A percentile compares a stretch with the other conserved stretches of the same genome.
Evolutionary conservation across 2,329 filamentous ascomycete species (phyloP).

Genomic region (Colletotrichum sp.): DNA sequence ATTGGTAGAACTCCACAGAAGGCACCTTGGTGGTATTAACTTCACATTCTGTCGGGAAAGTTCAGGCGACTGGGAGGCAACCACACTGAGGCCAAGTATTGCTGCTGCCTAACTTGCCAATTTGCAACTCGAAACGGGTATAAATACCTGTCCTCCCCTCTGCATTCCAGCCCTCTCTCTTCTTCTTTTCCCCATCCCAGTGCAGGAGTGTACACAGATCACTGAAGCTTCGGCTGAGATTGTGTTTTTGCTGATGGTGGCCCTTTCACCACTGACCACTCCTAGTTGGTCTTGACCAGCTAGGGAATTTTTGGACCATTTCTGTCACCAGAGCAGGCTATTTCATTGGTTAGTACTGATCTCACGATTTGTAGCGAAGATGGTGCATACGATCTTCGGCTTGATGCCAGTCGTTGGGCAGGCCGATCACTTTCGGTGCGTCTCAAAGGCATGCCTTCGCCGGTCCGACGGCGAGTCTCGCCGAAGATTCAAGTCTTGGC

Average conservation of each 20-base stretch:
- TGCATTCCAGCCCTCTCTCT: slow-evolving; percentile 18
- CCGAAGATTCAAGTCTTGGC: not conserved
- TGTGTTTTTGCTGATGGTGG: slow-evolving; percentile 90
- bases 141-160: not conserved
- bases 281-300: slow-evolving; percentile 69
- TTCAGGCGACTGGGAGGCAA: not conserved
- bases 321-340: not conserved
- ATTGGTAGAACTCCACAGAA: not conserved
- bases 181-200: slow-evolving; percentile 58
- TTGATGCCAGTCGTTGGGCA: not conserved
- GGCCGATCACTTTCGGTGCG: not conserved
- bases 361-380: not conserved
- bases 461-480: not conserved
- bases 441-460: not conserved
- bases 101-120: not conserved
- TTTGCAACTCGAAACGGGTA: not conserved
- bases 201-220: slow-evolving; percentile 79
- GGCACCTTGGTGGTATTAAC: not conserved
- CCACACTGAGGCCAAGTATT: not conserved
- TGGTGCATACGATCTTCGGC: not conserved
- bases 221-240: slow-evolving; percentile 88
- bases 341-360: not conserved
- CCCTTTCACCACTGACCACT: slow-evolving; percentile 77
- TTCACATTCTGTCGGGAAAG: not conserved
- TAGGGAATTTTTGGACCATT: slow-evolving; percentile 78